A percentile compares a stretch with the other conserved stretches of the same genome.
These are phyloP conservation scores for Xylariaceae sp. DNA, from an alignment of 2,329 filamentous ascomycete genomes.

Conservation along the genomic window DNA sequence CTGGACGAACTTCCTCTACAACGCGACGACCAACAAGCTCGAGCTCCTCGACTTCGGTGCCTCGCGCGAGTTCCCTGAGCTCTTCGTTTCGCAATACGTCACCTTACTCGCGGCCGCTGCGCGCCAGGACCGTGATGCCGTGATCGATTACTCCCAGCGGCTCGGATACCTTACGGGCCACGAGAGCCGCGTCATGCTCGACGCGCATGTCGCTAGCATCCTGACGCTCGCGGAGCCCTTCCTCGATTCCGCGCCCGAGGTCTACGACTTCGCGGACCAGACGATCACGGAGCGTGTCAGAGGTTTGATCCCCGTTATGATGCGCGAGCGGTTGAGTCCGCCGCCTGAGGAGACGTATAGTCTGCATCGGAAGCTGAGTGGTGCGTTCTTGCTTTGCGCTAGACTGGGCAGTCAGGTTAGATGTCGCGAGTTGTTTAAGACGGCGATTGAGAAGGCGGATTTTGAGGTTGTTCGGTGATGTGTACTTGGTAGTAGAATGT, in stretches of 20 bases:
- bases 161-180: constrained; percentile 90
- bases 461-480: constrained; percentile 14
- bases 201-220: constrained; percentile 84
- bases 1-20: constrained; percentile 98
- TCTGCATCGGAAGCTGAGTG: constrained; percentile 89
- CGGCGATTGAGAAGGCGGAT: constrained; percentile 42
- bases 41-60: constrained; percentile 96
- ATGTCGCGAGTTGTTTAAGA: constrained; percentile 74
- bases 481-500: constrained; percentile 1
- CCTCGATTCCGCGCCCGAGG: constrained; percentile 63
- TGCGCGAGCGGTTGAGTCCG: constrained; percentile 78
- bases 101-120: constrained; percentile 75
- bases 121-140: constrained; percentile 56
- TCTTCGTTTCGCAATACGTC: constrained; percentile 77
- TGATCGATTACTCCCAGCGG: constrained; percentile 64
- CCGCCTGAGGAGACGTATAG: constrained; percentile 98
- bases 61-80: constrained; percentile 73
- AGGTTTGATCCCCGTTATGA: constrained; percentile 84
- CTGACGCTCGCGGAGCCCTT: constrained; percentile 92
- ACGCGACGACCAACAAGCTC: constrained; percentile 63
- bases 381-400: constrained; percentile 89
- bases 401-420: constrained; percentile 74
- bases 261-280: constrained; percentile 91
- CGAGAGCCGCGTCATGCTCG: constrained; percentile 79
- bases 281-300: constrained; percentile 95